Evolutionary conservation across 345 rosid genomes (phyloP).

Genomic region (Kernera saxatilis): DNA sequence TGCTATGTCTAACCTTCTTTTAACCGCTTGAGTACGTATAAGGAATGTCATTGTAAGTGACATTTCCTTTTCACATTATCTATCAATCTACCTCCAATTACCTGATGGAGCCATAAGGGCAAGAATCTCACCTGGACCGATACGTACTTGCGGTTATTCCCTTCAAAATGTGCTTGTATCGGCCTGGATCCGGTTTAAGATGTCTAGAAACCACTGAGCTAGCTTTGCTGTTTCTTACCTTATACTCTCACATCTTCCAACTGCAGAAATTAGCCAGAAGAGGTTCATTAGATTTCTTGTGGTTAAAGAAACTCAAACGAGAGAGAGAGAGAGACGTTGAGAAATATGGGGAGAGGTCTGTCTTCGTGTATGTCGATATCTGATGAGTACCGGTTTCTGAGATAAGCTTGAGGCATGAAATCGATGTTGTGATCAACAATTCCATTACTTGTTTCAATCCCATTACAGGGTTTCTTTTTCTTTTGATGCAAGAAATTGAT

Average conservation of each 20-base stretch:
- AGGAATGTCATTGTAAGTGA: neutral
- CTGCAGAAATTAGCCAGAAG: neutral
- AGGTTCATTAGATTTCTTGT: neutral
- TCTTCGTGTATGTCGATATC: neutral
- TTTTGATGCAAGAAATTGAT: neutral
- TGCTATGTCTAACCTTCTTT: neutral
- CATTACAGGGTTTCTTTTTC: neutral
- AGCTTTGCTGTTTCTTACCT: neutral
- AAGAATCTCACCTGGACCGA: neutral
- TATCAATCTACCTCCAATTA: neutral
- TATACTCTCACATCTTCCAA: neutral
- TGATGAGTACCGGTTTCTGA: neutral
- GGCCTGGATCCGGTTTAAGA: neutral
- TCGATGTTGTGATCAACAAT: neutral
- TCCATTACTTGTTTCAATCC: neutral
- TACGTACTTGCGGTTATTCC: neutral
- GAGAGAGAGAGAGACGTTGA: neutral
- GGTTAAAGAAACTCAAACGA: neutral
- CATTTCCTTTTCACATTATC: neutral
- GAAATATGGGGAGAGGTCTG: neutral
- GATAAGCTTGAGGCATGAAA: neutral
- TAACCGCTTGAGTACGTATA: neutral
- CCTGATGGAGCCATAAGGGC: neutral
- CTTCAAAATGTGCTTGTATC: neutral
- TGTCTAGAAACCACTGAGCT: neutral